Conservation (phyloP, 2,329 filamentous ascomycete genomes). For the Monascus ruber region DNA sequence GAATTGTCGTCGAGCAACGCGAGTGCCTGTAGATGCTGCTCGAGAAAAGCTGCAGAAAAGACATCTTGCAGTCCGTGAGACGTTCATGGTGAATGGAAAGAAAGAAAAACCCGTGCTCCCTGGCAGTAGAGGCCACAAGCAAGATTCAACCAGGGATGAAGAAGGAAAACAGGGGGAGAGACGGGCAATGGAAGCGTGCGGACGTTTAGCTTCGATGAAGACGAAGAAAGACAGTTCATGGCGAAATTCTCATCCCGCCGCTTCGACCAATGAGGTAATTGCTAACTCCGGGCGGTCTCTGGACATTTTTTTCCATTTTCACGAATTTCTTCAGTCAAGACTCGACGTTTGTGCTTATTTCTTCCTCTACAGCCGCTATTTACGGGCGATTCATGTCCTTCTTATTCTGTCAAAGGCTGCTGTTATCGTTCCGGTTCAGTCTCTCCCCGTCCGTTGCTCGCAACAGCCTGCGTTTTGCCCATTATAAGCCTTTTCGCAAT, state of each 20-base stretch:
- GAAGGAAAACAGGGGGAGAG: constrained; percentile 1
- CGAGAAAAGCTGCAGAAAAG: constrained; percentile 39
- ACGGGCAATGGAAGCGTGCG: constrained; percentile 1
- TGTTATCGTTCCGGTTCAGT: neutral
- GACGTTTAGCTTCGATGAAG: neutral
- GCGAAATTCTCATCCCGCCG: neutral
- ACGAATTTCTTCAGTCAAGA: too few relatives aligned
- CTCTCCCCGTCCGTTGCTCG: neutral
- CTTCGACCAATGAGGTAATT: neutral
- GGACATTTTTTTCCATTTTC: neutral
- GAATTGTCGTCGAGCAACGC: constrained; percentile 38
- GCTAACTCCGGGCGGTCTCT: neutral
- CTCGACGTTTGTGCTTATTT: too few relatives aligned
- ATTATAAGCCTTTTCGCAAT: constrained; percentile 6
- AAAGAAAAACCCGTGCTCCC: constrained; percentile 11
- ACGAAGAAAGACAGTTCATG: neutral
- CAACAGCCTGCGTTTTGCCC: neutral
- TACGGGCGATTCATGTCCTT: neutral
- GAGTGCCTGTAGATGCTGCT: constrained; percentile 25
- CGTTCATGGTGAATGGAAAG: constrained; percentile 32
- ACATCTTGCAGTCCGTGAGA: constrained; percentile 39
- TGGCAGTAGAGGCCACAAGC: constrained; percentile 16
- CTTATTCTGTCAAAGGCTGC: neutral
- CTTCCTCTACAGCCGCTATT: too few relatives aligned
- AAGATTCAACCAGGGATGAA: constrained; percentile 5